Conservation (phyloP, 164 flowering plant species). For the Tetrastigma voinierianum region DNA sequence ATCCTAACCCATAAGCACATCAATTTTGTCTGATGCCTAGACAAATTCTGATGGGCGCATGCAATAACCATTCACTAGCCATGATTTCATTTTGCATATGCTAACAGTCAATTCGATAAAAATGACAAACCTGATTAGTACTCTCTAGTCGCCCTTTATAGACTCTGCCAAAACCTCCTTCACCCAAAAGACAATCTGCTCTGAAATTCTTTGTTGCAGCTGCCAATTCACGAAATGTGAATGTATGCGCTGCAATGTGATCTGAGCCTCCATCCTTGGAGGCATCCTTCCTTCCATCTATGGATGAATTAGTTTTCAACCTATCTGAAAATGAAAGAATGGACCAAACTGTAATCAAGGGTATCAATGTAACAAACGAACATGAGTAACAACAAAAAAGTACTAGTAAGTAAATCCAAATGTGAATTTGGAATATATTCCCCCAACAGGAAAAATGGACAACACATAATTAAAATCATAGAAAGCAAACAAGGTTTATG, state of each 20-base stretch:
- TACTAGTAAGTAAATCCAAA: background rate
- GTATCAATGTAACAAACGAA: background rate
- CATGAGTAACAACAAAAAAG: background rate
- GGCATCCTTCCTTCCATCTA: conserved; percentile 26
- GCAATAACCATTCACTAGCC: background rate
- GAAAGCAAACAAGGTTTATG: background rate
- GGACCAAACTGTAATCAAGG: background rate
- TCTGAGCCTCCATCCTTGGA: conserved; percentile 35
- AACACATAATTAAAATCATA: conserved; percentile 1
- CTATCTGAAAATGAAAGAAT: conserved; percentile 27
- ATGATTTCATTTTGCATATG: background rate
- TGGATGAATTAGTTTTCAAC: conserved; percentile 15
- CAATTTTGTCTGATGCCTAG: no score
- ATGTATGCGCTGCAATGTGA: conserved; percentile 44
- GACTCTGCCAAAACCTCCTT: conserved; percentile 64
- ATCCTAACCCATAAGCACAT: no score
- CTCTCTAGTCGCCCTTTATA: conserved; percentile 54
- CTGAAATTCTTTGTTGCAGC: conserved; percentile 50
- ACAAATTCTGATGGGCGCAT: background rate
- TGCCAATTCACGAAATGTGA: conserved; percentile 46
- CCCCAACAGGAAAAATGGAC: background rate
- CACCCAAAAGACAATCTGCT: conserved; percentile 52
- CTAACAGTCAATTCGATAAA: background rate
- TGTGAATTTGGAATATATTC: background rate
- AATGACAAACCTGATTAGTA: conserved; percentile 35